Conservation (phyloP, 306 rosid species). For the Potentilla sterilis region DNA sequence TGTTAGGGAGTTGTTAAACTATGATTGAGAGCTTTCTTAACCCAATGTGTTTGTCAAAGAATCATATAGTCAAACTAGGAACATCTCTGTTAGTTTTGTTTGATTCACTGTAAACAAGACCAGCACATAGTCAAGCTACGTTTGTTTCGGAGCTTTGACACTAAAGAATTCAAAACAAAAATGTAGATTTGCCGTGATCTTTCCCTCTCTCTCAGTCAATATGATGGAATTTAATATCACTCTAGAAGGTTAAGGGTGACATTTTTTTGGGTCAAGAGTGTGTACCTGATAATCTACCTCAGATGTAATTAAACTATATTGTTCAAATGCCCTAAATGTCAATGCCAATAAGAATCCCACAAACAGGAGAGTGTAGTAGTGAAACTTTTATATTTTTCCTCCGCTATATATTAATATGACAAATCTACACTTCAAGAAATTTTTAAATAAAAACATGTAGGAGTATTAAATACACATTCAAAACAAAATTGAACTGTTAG, state of each 20-base stretch:
- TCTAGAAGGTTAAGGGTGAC: not conserved
- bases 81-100: not conserved
- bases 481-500: no score
- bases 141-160: not conserved
- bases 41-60: not conserved
- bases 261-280: not conserved
- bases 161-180: not conserved
- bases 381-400: no score
- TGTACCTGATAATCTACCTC: not conserved
- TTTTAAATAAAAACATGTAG: no score
- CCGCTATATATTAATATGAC: no score
- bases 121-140: not conserved
- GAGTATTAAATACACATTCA: no score
- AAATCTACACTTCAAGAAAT: no score
- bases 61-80: no score
- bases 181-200: not conserved
- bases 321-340: no score
- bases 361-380: no score
- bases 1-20: not conserved
- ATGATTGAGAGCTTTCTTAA: not conserved
- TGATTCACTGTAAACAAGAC: not conserved
- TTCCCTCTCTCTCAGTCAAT: not conserved
- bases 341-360: no score
- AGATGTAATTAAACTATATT: no score
- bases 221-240: not conserved